Evolutionary conservation across 1,284 basidiomycete species (phyloP).

Genomic region (Ustilago vetiveriae): DNA sequence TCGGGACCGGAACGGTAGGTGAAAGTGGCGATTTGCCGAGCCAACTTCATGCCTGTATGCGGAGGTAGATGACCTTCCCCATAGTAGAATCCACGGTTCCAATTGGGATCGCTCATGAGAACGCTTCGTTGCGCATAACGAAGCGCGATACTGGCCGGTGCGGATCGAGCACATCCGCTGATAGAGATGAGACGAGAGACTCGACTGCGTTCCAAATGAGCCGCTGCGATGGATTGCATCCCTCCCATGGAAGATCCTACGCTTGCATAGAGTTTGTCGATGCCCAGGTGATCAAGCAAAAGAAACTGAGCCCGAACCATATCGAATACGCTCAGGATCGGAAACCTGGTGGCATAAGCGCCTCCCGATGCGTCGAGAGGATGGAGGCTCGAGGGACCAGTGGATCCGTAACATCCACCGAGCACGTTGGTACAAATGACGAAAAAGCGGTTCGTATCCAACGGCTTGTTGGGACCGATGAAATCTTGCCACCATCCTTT

Average conservation of each 20-base stretch:
- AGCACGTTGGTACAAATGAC: slow-evolving; percentile 97
- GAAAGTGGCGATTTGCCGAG: slow-evolving; percentile 97
- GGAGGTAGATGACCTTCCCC: slow-evolving; percentile 80
- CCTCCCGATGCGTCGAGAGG: slow-evolving; percentile 71
- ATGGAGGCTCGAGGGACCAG: slow-evolving; percentile 86
- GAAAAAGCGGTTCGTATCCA: slow-evolving; percentile 93
- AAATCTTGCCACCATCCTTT: slow-evolving; percentile 99
- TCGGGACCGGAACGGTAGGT: slow-evolving; percentile 98
- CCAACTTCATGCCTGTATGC: slow-evolving; percentile 98
- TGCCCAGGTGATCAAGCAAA: slow-evolving; percentile 84
- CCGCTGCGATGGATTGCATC: slow-evolving; percentile 96
- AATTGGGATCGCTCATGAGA: slow-evolving; percentile 98
- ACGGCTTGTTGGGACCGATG: slow-evolving; percentile 85
- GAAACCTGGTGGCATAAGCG: slow-evolving; percentile 87
- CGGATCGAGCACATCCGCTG: slow-evolving; percentile 89
- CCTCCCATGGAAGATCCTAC: slow-evolving; percentile 96
- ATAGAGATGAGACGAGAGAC: slow-evolving; percentile 91
- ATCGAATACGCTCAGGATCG: slow-evolving; percentile 91
- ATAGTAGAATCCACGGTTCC: slow-evolving; percentile 99
- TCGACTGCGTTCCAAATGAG: slow-evolving; percentile 87
- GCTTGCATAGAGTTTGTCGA: slow-evolving; percentile 87
- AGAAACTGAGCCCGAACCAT: slow-evolving; percentile 92
- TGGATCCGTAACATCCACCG: slow-evolving; percentile 96
- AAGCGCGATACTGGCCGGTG: slow-evolving; percentile 91
- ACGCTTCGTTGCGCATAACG: slow-evolving; percentile 92